Conservation (phyloP, 495 filamentous ascomycete genomes). For the Trichodelitschia bisporula region DNA sequence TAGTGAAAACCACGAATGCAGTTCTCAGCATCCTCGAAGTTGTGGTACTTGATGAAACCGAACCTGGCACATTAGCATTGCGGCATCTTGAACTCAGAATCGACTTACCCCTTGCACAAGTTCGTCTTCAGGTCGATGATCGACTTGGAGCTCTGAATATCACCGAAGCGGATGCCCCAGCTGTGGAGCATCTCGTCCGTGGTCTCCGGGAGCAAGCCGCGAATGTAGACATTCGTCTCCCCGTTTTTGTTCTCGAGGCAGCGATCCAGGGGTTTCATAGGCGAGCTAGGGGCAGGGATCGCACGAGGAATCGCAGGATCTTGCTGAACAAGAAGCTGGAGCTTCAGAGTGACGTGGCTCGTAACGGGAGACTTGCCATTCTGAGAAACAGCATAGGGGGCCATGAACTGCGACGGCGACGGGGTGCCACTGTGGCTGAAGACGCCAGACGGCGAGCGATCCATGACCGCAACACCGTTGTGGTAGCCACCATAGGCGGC, state of each 20-base stretch:
- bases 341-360: constrained; percentile 34
- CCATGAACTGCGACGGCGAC: constrained; percentile 33
- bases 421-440: constrained; percentile 21
- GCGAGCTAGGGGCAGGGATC: constrained; percentile 55
- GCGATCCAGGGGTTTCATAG: constrained; percentile 59
- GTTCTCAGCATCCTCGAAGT: constrained; percentile 67
- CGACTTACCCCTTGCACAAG: constrained; percentile 72
- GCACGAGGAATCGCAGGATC: constrained; percentile 70
- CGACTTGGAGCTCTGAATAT: constrained; percentile 80
- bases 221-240: constrained; percentile 92
- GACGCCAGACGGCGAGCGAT: constrained; percentile 27
- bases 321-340: constrained; percentile 45
- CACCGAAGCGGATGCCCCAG: constrained; percentile 71
- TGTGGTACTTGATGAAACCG: constrained; percentile 84
- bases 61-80: constrained; percentile 32
- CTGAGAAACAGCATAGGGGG: constrained; percentile 16
- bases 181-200: constrained; percentile 68
- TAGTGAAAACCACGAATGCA: constrained; percentile 93
- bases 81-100: constrained; percentile 2
- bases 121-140: constrained; percentile 85
- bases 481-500: constrained; percentile 24
- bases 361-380: constrained; percentile 23
- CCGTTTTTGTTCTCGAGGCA: constrained; percentile 71
- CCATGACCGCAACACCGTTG: constrained; percentile 30
- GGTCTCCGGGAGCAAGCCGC: constrained; percentile 79